phyloP scores from a whole-genome alignment of 768 basidiomycete species.

The Russula lepida region DNA sequence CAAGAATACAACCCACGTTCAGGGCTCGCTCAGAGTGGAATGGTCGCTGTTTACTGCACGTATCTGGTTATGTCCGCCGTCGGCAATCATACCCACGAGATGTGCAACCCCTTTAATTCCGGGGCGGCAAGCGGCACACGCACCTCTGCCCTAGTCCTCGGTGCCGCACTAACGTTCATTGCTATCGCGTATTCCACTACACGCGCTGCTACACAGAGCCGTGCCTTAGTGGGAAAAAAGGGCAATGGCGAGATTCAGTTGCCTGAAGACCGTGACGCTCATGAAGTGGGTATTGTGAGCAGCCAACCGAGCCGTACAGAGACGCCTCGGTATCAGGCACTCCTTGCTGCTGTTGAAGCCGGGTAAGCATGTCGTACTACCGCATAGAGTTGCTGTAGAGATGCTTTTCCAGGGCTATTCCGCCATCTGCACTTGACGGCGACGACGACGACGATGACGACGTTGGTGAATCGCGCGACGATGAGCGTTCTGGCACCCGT shows the following conservation, averaged over 20 bases:
- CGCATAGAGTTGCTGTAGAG: neutral
- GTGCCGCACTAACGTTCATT: slow-evolving; percentile 93
- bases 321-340: slow-evolving; percentile 84
- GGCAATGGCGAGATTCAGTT: slow-evolving; percentile 57
- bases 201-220: slow-evolving; percentile 90
- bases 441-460: slow-evolving; percentile 68
- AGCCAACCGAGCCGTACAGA: slow-evolving; percentile 80
- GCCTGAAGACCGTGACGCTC: slow-evolving; percentile 43
- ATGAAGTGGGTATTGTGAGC: slow-evolving; percentile 69
- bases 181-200: slow-evolving; percentile 98
- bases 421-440: slow-evolving; percentile 79
- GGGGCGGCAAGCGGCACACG: slow-evolving; percentile 51
- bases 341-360: slow-evolving; percentile 92
- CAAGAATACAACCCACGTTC: slow-evolving; percentile 93
- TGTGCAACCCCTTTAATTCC: slow-evolving; percentile 81
- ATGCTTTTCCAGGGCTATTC: slow-evolving; percentile 57
- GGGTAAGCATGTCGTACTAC: slow-evolving; percentile 47
- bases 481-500: slow-evolving; percentile 87
- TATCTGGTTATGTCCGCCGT: slow-evolving; percentile 93
- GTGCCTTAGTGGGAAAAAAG: slow-evolving; percentile 77
- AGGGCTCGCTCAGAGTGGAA: slow-evolving; percentile 88
- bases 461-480: slow-evolving; percentile 72
- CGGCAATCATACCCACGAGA: slow-evolving; percentile 77
- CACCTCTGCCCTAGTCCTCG: slow-evolving; percentile 80
- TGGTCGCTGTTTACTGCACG: slow-evolving; percentile 97